Base-by-base conservation (phyloP, 192 early-diverging fungal genomes). In the Bifiguratus adelaidae region DNA sequence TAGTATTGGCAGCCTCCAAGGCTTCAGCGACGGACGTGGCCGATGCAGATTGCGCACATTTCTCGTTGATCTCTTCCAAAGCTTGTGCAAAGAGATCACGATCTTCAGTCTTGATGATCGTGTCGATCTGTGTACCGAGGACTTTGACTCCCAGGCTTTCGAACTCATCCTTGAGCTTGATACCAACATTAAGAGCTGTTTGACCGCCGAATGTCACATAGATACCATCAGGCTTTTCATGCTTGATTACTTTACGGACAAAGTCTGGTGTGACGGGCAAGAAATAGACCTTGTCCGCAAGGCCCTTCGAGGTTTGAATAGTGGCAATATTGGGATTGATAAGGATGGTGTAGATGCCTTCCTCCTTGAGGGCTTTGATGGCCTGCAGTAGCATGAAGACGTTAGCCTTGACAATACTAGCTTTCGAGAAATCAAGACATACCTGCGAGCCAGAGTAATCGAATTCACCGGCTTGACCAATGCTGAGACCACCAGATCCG, bases 321-420 rank as follows among this genome's bases (percentile, higher is more conserved):
- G 95, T 98, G 16, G 95, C 95, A 65, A 98, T 98, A 77, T 98
- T 98, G 44, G 95, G 93, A 55, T 98, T 98, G 66, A 98, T 94
- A 32, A 98, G 66, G 44, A 98, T 73, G n/a, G 95, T 98, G 63
- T 92, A 90, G 50, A 98, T 89, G 15, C 85, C 86, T 59, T 95
- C 91, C 61, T 96, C 92, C 69, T 91, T 94, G 46, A 98, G 73
- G 21, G 95, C 95, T 71, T 98, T 98, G 77, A 98, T 98, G 4
- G 93, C 93, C 70, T 91, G 75, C 1, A 56, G 58, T 23, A 28
- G 34, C 70, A n/a, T n/a, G n/a, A n/a, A n/a, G n/a, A n/a, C n/a
- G n/a, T n/a, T n/a, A n/a, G n/a, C n/a, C n/a, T n/a, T n/a, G n/a
- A n/a, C n/a, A n/a, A n/a, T n/a, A n/a, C n/a, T n/a, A n/a, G n/a